Base-by-base conservation (phyloP, 163 green algal species). In the Scenedesmus sp. region DNA sequence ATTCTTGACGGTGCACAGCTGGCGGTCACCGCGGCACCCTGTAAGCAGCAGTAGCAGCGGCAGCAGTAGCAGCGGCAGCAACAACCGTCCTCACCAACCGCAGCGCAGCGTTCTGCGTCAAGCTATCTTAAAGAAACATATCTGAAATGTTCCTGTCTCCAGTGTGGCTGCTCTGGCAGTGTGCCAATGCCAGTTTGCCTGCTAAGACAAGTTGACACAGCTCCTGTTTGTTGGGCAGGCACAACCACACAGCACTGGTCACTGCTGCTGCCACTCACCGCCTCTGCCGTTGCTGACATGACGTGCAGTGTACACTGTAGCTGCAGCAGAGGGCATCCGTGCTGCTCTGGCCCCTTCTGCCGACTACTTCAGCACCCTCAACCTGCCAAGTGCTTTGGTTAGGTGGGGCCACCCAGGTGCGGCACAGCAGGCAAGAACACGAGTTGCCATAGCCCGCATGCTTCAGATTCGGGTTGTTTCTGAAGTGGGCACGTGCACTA, bases 381-480 rank as follows among this genome's bases (percentile, higher is more conserved):
- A 81, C 35, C 42, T 92, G n/a, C 88, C 88, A 9, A 56, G 82
- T 33, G 53, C 37, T 42, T 81, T 92, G 43, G 81, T 94, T 1
- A 90, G 94, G 40, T 94, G 92, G 92, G 93, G 93, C 13, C 95
- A 97, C 86, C 91, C 95, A 16, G 94, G 94, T 49, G 37, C 35
- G 73, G 61, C 61, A 76, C 72, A 81, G 72, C 72, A 43, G 22
- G 68, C 72, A 43, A 2, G 30, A 24, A 0, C 30, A 42, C 68
- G 9, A 30, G 3, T 22, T 70, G 56, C 56, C 30, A 70, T 4
- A 33, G 7, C 7, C 20, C 56, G n/a, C 46, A 22, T 61, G 51
- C 12, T 61, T 18, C 9, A 61, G 1, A 13, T 61, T n/a, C 22
- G 9, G 20, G 12, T 3, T 13, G 1, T 70, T 6, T 70, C 20